A percentile compares a stretch with the other conserved stretches of the same genome.
phyloP scores from a whole-genome alignment of 805 yeast species.

The Cyberlindnera petersonii region DNA sequence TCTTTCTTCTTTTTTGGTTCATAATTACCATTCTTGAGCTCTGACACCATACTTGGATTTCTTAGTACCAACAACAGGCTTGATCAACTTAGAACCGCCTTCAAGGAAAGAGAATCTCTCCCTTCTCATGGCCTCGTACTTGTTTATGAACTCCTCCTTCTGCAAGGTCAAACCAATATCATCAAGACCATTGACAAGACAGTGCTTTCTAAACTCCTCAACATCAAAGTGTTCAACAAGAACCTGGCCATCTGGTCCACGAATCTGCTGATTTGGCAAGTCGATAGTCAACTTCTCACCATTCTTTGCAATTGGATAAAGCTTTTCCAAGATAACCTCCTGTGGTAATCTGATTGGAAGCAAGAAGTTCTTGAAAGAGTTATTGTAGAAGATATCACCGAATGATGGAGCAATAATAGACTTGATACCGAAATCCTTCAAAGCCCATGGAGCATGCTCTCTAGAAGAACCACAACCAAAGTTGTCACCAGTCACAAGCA shows the following conservation, averaged over 20 bases:
- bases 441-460: slow-evolving; percentile 99
- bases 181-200: slow-evolving; percentile 90
- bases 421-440: slow-evolving; percentile 94
- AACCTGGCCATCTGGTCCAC: slow-evolving; percentile 62
- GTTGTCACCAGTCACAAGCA: slow-evolving; percentile 92
- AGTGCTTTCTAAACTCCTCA: slow-evolving; percentile 90
- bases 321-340: slow-evolving; percentile 62
- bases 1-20: not conserved
- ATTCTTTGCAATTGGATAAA: slow-evolving; percentile 74
- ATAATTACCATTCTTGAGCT: slow-evolving; percentile 68
- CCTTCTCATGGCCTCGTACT: slow-evolving; percentile 75
- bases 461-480: slow-evolving; percentile 99
- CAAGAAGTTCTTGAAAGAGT: slow-evolving; percentile 93
- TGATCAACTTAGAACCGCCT: slow-evolving; percentile 70
- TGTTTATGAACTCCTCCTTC: slow-evolving; percentile 70
- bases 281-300: slow-evolving; percentile 73
- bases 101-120: slow-evolving; percentile 87
- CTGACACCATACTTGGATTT: slow-evolving; percentile 61
- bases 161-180: slow-evolving; percentile 95
- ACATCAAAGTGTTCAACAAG: slow-evolving; percentile 81
- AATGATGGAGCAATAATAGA: slow-evolving; percentile 96
- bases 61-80: slow-evolving; percentile 66
- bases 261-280: slow-evolving; percentile 79
- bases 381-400: slow-evolving; percentile 97
- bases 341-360: slow-evolving; percentile 89